These are phyloP conservation scores for Cinchona pubescens DNA, from an alignment of 257 asterid species.

Conservation along the genomic window DNA sequence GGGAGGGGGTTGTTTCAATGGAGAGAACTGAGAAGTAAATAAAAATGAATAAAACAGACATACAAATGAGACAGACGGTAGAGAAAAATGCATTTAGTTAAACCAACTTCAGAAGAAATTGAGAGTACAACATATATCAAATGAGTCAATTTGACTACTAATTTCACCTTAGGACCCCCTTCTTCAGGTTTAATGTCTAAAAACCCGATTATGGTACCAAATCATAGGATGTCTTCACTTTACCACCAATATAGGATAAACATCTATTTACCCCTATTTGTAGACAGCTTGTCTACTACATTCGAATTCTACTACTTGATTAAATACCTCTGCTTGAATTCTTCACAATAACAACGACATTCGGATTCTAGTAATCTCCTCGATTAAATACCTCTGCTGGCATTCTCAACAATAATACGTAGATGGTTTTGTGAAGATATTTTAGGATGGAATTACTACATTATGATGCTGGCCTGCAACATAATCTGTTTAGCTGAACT, in stretches of 20 bases:
- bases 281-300: not conserved
- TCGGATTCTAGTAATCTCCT: not conserved
- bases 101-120: not conserved
- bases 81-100: not conserved
- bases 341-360: too few relatives aligned
- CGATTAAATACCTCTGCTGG: not conserved
- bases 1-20: too few relatives aligned
- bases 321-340: too few relatives aligned
- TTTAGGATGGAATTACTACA: not conserved
- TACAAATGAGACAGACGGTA: too few relatives aligned
- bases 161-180: not conserved
- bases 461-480: conserved; percentile 54
- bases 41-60: too few relatives aligned
- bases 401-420: not conserved
- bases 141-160: too few relatives aligned
- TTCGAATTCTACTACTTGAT: too few relatives aligned
- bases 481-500: conserved; percentile 42
- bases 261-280: not conserved
- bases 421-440: not conserved
- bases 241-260: not conserved
- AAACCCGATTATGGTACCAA: not conserved
- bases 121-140: too few relatives aligned
- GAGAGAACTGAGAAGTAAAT: too few relatives aligned
- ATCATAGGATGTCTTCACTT: not conserved
- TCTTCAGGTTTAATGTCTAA: not conserved